Evolutionary conservation across 768 basidiomycete species (phyloP).

Genomic region (Cantharellus anzutake): DNA sequence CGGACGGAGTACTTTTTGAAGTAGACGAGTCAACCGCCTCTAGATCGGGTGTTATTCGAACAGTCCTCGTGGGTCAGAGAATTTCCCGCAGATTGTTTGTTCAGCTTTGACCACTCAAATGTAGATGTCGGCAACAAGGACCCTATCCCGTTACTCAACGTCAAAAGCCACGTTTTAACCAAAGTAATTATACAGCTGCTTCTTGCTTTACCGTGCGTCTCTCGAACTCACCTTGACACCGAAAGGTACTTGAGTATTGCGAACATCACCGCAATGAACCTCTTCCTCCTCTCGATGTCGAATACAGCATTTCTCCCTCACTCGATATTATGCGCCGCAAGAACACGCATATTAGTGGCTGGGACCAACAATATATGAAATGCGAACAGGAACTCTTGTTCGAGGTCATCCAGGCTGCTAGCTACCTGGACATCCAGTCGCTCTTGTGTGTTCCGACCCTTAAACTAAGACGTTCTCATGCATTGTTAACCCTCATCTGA

Average conservation of each 20-base stretch:
- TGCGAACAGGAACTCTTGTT: conserved; percentile 24
- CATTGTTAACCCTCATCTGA: neutral
- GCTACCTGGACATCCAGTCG: conserved; percentile 24
- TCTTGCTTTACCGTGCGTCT: too few relatives aligned
- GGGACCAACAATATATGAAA: conserved; percentile 19
- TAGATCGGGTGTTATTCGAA: neutral
- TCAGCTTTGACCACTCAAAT: neutral
- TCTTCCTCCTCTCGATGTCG: conserved; percentile 18
- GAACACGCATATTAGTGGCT: conserved; percentile 19
- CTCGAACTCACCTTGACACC: too few relatives aligned
- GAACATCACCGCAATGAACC: conserved; percentile 22
- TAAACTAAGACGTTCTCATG: neutral
- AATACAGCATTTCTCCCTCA: conserved; percentile 8
- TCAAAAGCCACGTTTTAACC: conserved; percentile 16
- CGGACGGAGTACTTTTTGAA: neutral
- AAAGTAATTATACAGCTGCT: neutral
- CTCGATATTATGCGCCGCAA: conserved; percentile 10
- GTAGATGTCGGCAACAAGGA: conserved; percentile 2
- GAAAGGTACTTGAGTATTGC: conserved; percentile 22
- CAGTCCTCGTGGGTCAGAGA: neutral
- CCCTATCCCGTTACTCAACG: conserved; percentile 16
- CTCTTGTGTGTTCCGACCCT: conserved; percentile 15
- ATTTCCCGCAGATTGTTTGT: neutral
- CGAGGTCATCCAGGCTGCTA: conserved; percentile 23
- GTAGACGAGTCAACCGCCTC: neutral